Conservation (phyloP, 352 stramenopile species). For the Globisporangium solare region DNA sequence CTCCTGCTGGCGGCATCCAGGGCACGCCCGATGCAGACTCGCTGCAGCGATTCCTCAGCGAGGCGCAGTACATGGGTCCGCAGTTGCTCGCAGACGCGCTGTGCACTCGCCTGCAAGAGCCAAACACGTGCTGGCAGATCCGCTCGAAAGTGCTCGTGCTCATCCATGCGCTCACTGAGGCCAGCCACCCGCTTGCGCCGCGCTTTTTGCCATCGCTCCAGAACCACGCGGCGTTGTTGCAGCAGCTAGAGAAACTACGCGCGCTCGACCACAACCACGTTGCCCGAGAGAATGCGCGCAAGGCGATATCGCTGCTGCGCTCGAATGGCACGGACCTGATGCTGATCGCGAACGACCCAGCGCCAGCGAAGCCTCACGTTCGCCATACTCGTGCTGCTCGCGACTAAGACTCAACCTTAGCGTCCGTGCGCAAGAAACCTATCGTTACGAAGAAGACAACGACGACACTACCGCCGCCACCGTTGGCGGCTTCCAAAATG, state of each 20-base stretch:
- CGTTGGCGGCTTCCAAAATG: conserved; percentile 14
- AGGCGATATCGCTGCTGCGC: conserved; percentile 46
- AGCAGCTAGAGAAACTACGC: conserved; percentile 32
- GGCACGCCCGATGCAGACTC: conserved; percentile 42
- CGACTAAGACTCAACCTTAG: background rate
- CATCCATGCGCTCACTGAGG: conserved; percentile 51
- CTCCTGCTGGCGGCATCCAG: conserved; percentile 41
- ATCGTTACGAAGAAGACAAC: conserved; percentile 13
- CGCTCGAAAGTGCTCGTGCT: conserved; percentile 50
- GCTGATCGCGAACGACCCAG: conserved; percentile 25
- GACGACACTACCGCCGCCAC: conserved; percentile 9
- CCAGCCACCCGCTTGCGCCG: conserved; percentile 22
- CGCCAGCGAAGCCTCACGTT: conserved; percentile 13
- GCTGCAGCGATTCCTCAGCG: conserved; percentile 38
- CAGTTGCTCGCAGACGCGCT: conserved; percentile 28
- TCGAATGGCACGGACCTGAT: conserved; percentile 40
- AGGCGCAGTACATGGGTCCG: conserved; percentile 34
- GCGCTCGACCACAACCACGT: conserved; percentile 33
- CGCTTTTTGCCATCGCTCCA: conserved; percentile 30
- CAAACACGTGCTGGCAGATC: conserved; percentile 38
- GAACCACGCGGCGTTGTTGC: conserved; percentile 18
- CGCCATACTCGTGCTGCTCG: conserved; percentile 4
- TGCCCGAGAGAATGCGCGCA: conserved; percentile 44
- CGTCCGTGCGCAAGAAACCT: conserved; percentile 8
- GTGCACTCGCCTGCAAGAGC: conserved; percentile 29